Evolutionary conservation across 2,329 filamentous ascomycete genomes (phyloP), one percentile per base, ranked within the genome.

Genomic region (Cytospora paraplurivora): DNA sequence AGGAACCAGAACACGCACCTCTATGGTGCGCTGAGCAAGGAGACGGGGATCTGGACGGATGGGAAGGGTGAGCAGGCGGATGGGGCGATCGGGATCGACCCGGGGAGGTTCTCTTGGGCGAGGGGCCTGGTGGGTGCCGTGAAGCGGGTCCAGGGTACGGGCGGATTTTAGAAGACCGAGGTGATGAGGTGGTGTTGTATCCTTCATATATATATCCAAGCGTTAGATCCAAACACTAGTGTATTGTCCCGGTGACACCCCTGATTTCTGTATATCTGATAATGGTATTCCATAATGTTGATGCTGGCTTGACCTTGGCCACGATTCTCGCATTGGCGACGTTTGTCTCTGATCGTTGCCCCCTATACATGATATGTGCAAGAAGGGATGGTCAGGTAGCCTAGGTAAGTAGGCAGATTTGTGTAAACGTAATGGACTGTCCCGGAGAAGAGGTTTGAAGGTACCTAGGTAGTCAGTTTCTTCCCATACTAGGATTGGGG

Each of bases 11-110:
- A 90, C 70, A 89, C 87, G 4, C 78, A 79, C 49, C 68, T 78
- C 7, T 89, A 84, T 70, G 88, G 88, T 1, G 76, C 76, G 35
- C 81, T 85, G 3, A 77, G 71, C 27, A 75, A 70, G 63, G 74
- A 81, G 33, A 85, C 88, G 69, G 88, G 88, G 0, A 79, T 87
- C 56, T 90, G 87, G 87, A 80, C 83, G 64, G 83, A 89, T 71
- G 69, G 72, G 12, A 76, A 79, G 0, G 82, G 82, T 0, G 73
- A 78, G 11, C 75, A 82, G 68, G 79, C 81, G 0, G 75, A 79
- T 19, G 82, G 79, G 1, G 80, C 79, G 7, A 79, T 85, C 59
- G 83, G 83, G 4, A 72, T 79, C 13, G 76, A 86, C 69, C 81
- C 82, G 0, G 84, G 85, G 0, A 76, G 73, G 37, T 84, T 88